Evolutionary conservation across 495 filamentous ascomycete species (phyloP).

Genomic region (Sporormia fimetaria): DNA sequence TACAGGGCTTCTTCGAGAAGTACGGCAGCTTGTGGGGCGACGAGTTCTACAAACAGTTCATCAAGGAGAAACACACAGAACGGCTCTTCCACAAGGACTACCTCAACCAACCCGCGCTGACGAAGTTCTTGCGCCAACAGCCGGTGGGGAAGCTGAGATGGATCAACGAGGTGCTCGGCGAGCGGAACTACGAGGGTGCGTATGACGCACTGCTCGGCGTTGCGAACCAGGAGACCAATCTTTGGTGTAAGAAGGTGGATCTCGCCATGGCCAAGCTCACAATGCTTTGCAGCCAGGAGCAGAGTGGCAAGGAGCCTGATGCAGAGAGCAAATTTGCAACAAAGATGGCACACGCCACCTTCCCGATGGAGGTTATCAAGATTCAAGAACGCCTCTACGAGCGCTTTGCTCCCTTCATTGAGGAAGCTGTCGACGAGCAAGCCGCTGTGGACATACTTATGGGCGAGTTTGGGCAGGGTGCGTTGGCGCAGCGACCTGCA

Average conservation of each 20-base stretch:
- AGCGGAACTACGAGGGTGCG: constrained; percentile 60
- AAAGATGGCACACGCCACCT: constrained; percentile 34
- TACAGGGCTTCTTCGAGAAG: constrained; percentile 28
- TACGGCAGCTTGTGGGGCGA: constrained; percentile 63
- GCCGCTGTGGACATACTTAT: constrained; percentile 65
- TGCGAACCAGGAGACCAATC: constrained; percentile 56
- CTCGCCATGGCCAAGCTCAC: constrained; percentile 79
- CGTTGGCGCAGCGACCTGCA: constrained; percentile 49
- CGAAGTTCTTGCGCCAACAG: constrained; percentile 59
- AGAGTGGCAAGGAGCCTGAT: constrained; percentile 23
- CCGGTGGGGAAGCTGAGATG: constrained; percentile 66
- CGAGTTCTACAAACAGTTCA: constrained; percentile 64
- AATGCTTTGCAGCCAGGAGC: constrained; percentile 49
- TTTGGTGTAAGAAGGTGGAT: constrained; percentile 86
- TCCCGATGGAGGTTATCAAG: constrained; percentile 53
- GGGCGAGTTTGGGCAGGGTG: constrained; percentile 48
- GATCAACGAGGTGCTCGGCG: constrained; percentile 75
- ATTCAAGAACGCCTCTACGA: constrained; percentile 65
- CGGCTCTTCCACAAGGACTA: constrained; percentile 54
- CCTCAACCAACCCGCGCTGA: constrained; percentile 53
- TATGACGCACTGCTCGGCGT: constrained; percentile 52
- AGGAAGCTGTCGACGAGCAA: constrained; percentile 60
- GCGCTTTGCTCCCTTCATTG: constrained; percentile 45
- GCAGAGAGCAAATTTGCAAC: constrained; percentile 6
- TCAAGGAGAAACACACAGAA: constrained; percentile 51